Conservation (phyloP, 1,284 basidiomycete genomes). For the Cryptococcus sp. region DNA sequence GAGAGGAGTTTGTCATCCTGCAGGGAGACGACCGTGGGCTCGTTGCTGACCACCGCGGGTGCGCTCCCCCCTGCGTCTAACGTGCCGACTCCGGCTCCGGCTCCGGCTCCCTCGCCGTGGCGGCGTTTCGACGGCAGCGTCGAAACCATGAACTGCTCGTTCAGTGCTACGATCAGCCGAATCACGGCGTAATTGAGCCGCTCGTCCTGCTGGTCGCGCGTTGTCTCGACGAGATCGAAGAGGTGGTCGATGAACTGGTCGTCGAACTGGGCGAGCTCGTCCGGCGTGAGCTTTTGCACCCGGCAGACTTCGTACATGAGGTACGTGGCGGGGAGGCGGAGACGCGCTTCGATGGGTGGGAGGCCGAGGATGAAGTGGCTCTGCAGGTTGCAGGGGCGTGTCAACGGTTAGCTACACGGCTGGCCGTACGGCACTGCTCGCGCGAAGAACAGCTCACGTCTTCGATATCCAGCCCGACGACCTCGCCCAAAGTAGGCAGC, state of each 20-base stretch:
- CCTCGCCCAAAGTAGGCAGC: conserved; percentile 69
- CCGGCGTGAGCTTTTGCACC: conserved; percentile 72
- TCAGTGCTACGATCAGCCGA: conserved; percentile 87
- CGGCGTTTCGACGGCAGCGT: conserved; percentile 39
- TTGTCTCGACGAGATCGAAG: conserved; percentile 91
- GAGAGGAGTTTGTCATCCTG: not conserved
- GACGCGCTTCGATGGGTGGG: conserved; percentile 70
- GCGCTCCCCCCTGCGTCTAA: not conserved
- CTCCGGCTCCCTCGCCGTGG: not conserved
- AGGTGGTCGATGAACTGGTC: conserved; percentile 83
- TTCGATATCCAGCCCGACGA: conserved; percentile 45
- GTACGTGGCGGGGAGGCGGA: conserved; percentile 66
- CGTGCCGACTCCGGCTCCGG: not conserved
- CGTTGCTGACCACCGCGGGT: not conserved
- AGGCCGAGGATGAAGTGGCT: conserved; percentile 39
- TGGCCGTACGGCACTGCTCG: no score
- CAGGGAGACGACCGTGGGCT: no score
- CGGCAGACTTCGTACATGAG: conserved; percentile 87
- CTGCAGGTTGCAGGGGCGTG: conserved; percentile 8
- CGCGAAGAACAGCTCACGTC: conserved; percentile 47
- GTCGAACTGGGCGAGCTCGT: conserved; percentile 70
- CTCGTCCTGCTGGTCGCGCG: conserved; percentile 82
- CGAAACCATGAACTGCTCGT: conserved; percentile 98
- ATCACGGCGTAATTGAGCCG: conserved; percentile 90
- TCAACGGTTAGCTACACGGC: not conserved